A percentile compares a stretch with the other conserved stretches of the same genome.
Evolutionary conservation across 208 protist species (phyloP).

Genomic region (Vickermania spadyakhi): DNA sequence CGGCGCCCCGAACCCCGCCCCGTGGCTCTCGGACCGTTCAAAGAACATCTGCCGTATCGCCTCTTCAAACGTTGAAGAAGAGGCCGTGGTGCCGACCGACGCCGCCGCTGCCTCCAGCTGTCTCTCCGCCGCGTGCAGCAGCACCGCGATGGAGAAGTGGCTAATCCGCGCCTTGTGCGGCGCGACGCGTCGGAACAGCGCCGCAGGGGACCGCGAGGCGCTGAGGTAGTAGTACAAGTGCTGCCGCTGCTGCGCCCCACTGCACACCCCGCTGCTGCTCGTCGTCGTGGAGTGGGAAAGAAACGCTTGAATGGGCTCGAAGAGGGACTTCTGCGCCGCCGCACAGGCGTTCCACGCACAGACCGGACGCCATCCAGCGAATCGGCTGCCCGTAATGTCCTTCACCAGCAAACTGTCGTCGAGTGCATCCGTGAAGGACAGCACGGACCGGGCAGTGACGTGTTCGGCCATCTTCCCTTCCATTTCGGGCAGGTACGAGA

Average conservation of each 20-base stretch:
- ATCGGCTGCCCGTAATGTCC: constrained; percentile 27
- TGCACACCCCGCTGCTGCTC: constrained; percentile 11
- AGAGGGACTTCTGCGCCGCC: constrained; percentile 25
- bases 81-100: neutral
- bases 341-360: constrained; percentile 27
- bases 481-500: constrained; percentile 55
- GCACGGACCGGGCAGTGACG: constrained; percentile 54
- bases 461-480: constrained; percentile 18
- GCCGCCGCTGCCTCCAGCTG: constrained; percentile 17
- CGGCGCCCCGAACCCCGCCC: constrained; percentile 53
- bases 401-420: constrained; percentile 26
- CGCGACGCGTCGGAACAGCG: constrained; percentile 9
- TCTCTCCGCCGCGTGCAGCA: constrained; percentile 65
- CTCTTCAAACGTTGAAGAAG: constrained; percentile 33
- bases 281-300: constrained; percentile 18
- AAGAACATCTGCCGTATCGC: constrained; percentile 56
- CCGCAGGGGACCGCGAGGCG: constrained; percentile 12
- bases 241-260: constrained; percentile 45
- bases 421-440: constrained; percentile 49
- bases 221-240: constrained; percentile 61
- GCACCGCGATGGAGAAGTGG: constrained; percentile 65
- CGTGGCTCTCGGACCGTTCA: constrained; percentile 50
- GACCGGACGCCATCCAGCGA: constrained; percentile 7
- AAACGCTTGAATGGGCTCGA: constrained; percentile 50
- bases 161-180: constrained; percentile 16